Conservation (phyloP, 306 rosid genomes). For the Vigna reflexopilosa region DNA sequence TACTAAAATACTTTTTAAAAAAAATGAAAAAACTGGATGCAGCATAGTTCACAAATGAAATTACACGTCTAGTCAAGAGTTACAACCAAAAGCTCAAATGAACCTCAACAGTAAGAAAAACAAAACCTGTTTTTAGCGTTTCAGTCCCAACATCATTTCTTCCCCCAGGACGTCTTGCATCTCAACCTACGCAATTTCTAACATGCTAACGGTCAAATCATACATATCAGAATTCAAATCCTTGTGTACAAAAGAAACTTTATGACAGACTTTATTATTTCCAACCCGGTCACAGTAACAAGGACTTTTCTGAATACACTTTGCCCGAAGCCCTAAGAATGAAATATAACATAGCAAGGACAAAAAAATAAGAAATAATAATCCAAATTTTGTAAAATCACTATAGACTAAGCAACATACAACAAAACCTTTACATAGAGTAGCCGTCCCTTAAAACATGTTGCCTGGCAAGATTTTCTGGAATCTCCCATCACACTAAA, state of each 20-base stretch:
- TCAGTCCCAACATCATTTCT: background rate
- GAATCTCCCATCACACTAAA: slow-evolving; percentile 46
- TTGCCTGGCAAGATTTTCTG: slow-evolving; percentile 43
- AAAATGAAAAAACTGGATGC: too few species aligned
- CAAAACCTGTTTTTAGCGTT: background rate
- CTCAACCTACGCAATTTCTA: slow-evolving; percentile 17
- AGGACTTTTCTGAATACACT: slow-evolving; percentile 64
- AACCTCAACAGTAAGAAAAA: too few species aligned
- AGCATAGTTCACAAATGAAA: too few species aligned
- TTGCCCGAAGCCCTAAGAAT: slow-evolving; percentile 50
- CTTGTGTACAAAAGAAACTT: slow-evolving; percentile 33
- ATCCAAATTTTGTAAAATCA: slow-evolving; percentile 48
- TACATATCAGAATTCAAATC: slow-evolving; percentile 22
- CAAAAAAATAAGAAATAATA: slow-evolving; percentile 39
- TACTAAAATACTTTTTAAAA: too few species aligned
- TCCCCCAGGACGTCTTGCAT: background rate
- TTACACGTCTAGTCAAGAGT: too few species aligned
- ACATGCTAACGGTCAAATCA: slow-evolving; percentile 16
- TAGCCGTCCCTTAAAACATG: slow-evolving; percentile 48
- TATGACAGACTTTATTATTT: slow-evolving; percentile 58
- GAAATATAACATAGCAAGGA: slow-evolving; percentile 46
- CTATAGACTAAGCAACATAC: slow-evolving; percentile 61
- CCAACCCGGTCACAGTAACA: slow-evolving; percentile 50
- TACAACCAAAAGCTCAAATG: too few species aligned
- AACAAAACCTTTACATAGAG: slow-evolving; percentile 58